Conservation (phyloP, 768 basidiomycete genomes). For the Boletus reticulatus region DNA sequence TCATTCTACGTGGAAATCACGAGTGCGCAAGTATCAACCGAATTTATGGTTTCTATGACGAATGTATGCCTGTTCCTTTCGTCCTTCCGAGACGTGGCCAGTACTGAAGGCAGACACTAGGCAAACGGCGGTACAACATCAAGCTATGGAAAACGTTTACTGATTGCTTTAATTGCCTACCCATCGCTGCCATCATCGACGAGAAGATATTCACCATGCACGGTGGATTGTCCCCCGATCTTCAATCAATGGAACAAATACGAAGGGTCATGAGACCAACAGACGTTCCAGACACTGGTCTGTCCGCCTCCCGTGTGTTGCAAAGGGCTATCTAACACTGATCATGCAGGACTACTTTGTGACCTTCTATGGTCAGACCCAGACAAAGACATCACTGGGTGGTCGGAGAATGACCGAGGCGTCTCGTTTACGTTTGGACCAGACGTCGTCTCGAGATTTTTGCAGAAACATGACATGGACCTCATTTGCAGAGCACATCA, state of each 20-base stretch:
- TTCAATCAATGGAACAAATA: conserved; percentile 99
- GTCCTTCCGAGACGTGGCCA: background rate
- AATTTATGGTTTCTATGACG: conserved; percentile 99
- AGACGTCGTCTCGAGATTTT: conserved; percentile 95
- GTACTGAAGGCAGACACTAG: conserved; percentile 41
- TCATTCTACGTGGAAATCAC: conserved; percentile 98
- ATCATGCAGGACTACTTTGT: conserved; percentile 74
- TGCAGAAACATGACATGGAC: conserved; percentile 99
- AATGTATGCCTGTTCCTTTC: conserved; percentile 63
- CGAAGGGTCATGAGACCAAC: conserved; percentile 98
- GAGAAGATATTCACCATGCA: conserved; percentile 99
- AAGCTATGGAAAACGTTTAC: conserved; percentile 99
- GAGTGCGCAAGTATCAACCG: conserved; percentile 99
- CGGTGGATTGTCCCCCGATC: conserved; percentile 93
- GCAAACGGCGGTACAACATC: conserved; percentile 99
- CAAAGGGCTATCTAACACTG: conserved; percentile 3
- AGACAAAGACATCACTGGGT: conserved; percentile 98
- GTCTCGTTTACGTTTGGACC: conserved; percentile 99
- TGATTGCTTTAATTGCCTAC: conserved; percentile 99
- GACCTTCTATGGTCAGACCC: conserved; percentile 99
- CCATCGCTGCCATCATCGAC: conserved; percentile 99
- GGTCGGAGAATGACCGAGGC: conserved; percentile 99
- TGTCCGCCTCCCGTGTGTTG: conserved; percentile 13
- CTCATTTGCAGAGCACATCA: conserved; percentile 98
- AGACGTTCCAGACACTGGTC: conserved; percentile 97